Evolutionary conservation across 176 grass and related monocot genomes (phyloP).

Genomic region (Musa acuminata): DNA sequence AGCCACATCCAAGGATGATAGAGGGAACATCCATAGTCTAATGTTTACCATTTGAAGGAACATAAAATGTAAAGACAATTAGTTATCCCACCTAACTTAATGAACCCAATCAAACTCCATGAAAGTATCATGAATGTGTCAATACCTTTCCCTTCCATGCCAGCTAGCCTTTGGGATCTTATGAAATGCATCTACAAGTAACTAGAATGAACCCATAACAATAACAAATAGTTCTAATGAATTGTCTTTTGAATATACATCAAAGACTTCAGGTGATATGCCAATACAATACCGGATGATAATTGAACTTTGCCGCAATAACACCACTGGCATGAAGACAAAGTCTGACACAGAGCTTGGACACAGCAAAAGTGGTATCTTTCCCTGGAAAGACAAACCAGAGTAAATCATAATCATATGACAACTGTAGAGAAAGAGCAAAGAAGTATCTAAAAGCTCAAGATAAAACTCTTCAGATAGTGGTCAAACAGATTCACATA

Average conservation of each 20-base stretch:
- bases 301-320: slow-evolving; percentile 61
- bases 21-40: slow-evolving; percentile 84
- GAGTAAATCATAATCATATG: neutral
- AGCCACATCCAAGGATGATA: slow-evolving; percentile 49
- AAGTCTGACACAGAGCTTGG: slow-evolving; percentile 46
- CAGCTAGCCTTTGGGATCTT: slow-evolving; percentile 72
- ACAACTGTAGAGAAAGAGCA: slow-evolving; percentile 8
- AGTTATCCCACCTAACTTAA: slow-evolving; percentile 6
- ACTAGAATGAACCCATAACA: slow-evolving; percentile 32
- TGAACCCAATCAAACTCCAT: neutral
- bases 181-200: slow-evolving; percentile 64
- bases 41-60: slow-evolving; percentile 17
- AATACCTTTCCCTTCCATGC: slow-evolving; percentile 67
- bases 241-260: slow-evolving; percentile 7
- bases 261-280: slow-evolving; percentile 1
- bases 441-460: neutral
- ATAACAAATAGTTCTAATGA: slow-evolving; percentile 11
- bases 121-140: slow-evolving; percentile 7
- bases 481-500: slow-evolving; percentile 25
- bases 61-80: slow-evolving; percentile 25
- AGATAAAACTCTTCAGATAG: slow-evolving; percentile 11
- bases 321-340: slow-evolving; percentile 57
- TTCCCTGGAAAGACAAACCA: slow-evolving; percentile 41
- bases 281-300: slow-evolving; percentile 38
- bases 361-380: slow-evolving; percentile 17